Evolutionary conservation across 2,329 filamentous ascomycete species (phyloP), one percentile per base, ranked within the genome.

Genomic region (Fusarium tjaetaba): DNA sequence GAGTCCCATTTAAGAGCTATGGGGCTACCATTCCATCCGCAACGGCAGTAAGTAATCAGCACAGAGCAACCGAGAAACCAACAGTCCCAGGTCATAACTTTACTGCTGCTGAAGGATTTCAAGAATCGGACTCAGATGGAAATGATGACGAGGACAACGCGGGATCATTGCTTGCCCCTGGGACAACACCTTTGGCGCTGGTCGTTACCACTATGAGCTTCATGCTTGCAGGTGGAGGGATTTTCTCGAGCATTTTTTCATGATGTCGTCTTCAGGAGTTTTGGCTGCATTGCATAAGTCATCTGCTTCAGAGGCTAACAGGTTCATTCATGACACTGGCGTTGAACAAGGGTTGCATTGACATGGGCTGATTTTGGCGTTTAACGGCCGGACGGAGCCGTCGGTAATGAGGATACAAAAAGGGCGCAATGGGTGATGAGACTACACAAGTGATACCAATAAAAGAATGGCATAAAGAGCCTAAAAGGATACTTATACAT

Each of bases 21-120:
- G 84, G 86, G 30, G 87, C 87, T 1, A 71, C 78, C 6, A 89
- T 89, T 38, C 88, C 88, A 4, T 87, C 84, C 16, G 84, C 87
- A 7, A 88, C 85, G 9, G 71, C 77, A 1, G 86, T 83, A 24
- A 80, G 84, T 2, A 82, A 81, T 68, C 83, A 87, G 70, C 77
- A 77, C 70, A 76, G 82, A 64, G 80, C 52, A 26, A 66, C 53
- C 16, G 65, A 65, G 45, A 65, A 61, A 16, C 68, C 77, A 4
- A 63, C 74, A 36, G 62, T 74, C 26, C 64, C 70, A 11, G 63
- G 74, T 16, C 71, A 74, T 41, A 72, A 65, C 26, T 62, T 79
- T n/a, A 75, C 69, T 45, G 80, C 81, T 32, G 74, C 80, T n/a
- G 75, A 78, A 24, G 82, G 82, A 13, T 80, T 82, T 58, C 81